Conservation (phyloP, 441 rosid species). For the Populus trichocarpa region DNA sequence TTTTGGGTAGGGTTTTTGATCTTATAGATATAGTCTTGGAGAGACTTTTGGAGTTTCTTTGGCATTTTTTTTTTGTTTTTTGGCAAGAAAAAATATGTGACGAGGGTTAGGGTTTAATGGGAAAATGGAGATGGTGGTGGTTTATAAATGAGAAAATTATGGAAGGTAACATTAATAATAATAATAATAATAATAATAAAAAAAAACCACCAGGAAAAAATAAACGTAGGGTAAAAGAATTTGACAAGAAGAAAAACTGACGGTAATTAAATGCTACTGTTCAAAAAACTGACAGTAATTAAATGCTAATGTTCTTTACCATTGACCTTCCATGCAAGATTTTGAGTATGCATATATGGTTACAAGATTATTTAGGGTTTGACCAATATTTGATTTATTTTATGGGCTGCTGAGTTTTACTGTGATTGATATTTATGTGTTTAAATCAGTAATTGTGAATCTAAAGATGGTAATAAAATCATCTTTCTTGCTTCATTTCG, state of each 20-base stretch:
- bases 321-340: not conserved
- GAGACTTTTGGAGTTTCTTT: slow-evolving; percentile 54
- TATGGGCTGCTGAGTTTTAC: not conserved
- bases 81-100: too few species aligned
- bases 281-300: not conserved
- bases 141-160: not conserved
- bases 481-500: not conserved
- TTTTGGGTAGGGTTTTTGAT: slow-evolving; percentile 44
- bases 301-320: not conserved
- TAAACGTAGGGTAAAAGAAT: not conserved
- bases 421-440: not conserved
- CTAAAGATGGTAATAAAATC: not conserved
- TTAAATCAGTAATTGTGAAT: not conserved
- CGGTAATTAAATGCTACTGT: not conserved
- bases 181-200: too few species aligned
- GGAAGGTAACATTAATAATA: not conserved
- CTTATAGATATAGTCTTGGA: slow-evolving; percentile 54
- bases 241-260: not conserved
- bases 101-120: not conserved
- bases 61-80: slow-evolving; percentile 36
- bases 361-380: not conserved
- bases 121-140: not conserved
- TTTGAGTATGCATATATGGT: not conserved
- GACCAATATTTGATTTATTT: not conserved
- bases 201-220: not conserved